Evolutionary conservation across 1,284 basidiomycete genomes (phyloP), one percentile per base, ranked within the genome.

Genomic region (Cutaneotrichosporon arboriforme): DNA sequence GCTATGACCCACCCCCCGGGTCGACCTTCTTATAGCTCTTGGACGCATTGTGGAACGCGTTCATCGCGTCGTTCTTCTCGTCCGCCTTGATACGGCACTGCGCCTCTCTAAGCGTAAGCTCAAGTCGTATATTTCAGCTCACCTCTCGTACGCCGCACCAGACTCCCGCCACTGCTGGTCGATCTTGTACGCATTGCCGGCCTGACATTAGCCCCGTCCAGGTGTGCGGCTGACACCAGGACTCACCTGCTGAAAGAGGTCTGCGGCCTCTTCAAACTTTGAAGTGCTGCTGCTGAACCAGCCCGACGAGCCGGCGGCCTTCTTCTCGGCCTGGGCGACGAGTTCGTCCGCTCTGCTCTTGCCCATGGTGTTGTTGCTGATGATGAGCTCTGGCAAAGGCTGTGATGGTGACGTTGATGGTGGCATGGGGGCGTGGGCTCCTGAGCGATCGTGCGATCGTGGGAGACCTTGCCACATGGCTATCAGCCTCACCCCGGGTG

Each of bases 11-110:
- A 93, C 91, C 78, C 61, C 88, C 85, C 12, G 90, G 90, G 69
- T 82, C 83, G 17, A 83, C 84, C 74, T 87, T 83, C 79, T 96
- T 97, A 79, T 88, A 97, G 22, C 87, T 85, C 77, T 96, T 97
- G 35, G 88, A 85, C 18, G 93, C 91, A 68, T 93, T 93, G 88
- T 92, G 94, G 84, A 87, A 97, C 15, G 91, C 90, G 70, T 93
- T 93, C 34, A 90, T 87, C n/a, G 92, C 91, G 63, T 96, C 93
- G 60, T 89, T 90, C 43, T 75, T 77, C 76, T 96, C 92, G 52
- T 87, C 84, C 65, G 83, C 85, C 63, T 86, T 85, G 76, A 91
- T 84, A 59, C 90, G 83, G 72, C 90, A 94, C 64, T 93, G 89
- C 0, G 90, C 93, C 68, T 96, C 93, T 42, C 86, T 40, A 7